Percentiles rank a stretch among this genome's conserved stretches.
Conservation (phyloP, 208 protist species). For the Acanthamoeba lenticulata region DNA sequence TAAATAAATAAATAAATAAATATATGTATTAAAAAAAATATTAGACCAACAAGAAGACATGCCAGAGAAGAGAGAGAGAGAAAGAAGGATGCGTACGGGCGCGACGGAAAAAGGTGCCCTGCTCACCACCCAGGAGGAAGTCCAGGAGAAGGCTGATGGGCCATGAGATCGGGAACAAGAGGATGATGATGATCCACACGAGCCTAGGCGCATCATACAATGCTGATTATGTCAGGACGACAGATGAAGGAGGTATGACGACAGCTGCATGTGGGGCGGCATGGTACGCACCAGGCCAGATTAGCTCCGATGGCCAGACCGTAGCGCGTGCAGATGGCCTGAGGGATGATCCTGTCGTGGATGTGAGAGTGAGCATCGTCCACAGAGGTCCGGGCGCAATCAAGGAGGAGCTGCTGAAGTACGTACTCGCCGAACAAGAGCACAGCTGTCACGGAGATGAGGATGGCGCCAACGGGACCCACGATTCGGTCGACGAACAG, state of each 20-base stretch:
- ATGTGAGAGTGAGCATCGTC: background rate
- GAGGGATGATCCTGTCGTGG: slow-evolving; percentile 80
- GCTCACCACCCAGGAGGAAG: slow-evolving; percentile 73
- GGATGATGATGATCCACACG: slow-evolving; percentile 81
- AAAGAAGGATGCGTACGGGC: background rate
- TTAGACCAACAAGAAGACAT: background rate
- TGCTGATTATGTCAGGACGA: too few relatives aligned
- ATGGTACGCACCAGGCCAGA: slow-evolving; percentile 58
- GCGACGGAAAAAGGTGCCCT: slow-evolving; percentile 71
- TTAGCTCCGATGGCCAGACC: slow-evolving; percentile 84
- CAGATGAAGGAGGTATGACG: background rate
- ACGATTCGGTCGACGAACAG: slow-evolving; percentile 82
- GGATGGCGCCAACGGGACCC: slow-evolving; percentile 73
- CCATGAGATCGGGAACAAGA: slow-evolving; percentile 77
- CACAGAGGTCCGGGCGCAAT: background rate
- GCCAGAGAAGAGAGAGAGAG: background rate
- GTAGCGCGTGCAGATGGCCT: slow-evolving; percentile 84
- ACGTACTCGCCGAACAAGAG: slow-evolving; percentile 85
- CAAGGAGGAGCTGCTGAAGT: background rate
- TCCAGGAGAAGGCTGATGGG: slow-evolving; percentile 81
- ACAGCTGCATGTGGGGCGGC: too few relatives aligned
- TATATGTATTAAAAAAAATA: background rate
- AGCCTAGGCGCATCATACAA: slow-evolving; percentile 57
- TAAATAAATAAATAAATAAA: background rate
- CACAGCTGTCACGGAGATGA: slow-evolving; percentile 83